Conservation (phyloP, 768 basidiomycete genomes). For the Exsudoporus frostii region DNA sequence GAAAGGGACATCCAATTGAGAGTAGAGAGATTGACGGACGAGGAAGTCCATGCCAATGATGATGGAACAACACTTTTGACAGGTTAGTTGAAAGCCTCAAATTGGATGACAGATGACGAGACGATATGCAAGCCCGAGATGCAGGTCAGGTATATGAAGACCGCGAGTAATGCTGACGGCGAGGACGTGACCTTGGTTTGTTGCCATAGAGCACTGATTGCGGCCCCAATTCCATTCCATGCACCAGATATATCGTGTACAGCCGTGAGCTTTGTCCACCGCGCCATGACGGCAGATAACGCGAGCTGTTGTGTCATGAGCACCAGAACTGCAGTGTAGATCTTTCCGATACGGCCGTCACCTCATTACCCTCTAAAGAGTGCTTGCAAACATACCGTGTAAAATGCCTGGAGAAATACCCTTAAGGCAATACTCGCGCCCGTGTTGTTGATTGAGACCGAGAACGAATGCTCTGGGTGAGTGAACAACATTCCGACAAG, state of each 20-base stretch:
- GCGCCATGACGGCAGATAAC: too few relatives aligned
- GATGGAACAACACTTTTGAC: neutral
- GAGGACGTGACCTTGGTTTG: neutral
- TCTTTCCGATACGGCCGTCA: too few relatives aligned
- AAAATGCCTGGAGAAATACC: constrained; percentile 2
- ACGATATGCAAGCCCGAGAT: constrained; percentile 22
- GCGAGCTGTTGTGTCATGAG: too few relatives aligned
- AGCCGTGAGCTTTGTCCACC: too few relatives aligned
- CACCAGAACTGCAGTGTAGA: too few relatives aligned
- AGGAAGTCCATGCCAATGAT: neutral
- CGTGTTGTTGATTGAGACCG: neutral
- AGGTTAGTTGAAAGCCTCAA: constrained; percentile 16
- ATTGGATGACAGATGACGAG: constrained; percentile 21
- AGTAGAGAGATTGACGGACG: neutral
- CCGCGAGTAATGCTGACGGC: neutral
- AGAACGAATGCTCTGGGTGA: constrained; percentile 4
- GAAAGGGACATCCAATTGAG: too few relatives aligned
- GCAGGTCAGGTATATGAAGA: neutral
- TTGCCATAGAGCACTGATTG: too few relatives aligned
- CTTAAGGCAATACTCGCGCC: neutral
- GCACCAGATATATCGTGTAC: too few relatives aligned
- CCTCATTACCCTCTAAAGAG: too few relatives aligned
- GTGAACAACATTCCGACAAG: neutral
- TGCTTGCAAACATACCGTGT: neutral
- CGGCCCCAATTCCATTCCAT: too few relatives aligned